phyloP scores from a whole-genome alignment of 352 stramenopile genomes.

The Pythium biforme region DNA sequence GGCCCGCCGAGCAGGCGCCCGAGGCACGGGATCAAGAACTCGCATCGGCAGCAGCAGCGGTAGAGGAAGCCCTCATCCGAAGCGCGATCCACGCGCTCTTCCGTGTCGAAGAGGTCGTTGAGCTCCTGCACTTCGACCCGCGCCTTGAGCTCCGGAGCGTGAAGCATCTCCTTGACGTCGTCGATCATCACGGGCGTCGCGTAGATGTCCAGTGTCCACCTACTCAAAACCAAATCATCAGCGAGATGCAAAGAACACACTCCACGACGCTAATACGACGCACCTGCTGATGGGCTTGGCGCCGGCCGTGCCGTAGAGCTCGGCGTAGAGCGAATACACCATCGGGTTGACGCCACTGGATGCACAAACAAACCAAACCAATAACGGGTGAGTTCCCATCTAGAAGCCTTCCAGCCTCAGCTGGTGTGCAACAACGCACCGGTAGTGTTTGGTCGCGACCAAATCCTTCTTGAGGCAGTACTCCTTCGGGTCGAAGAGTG shows the following conservation, averaged over 20 bases:
- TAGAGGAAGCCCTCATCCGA: conserved; percentile 58
- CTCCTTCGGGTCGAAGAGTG: conserved; percentile 70
- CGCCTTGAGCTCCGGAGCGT: conserved; percentile 54
- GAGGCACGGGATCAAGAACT: conserved; percentile 73
- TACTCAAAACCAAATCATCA: not conserved
- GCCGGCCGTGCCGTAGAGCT: conserved; percentile 67
- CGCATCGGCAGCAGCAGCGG: conserved; percentile 70
- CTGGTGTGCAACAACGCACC: too few relatives aligned
- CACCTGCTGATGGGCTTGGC: conserved; percentile 61
- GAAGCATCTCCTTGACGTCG: conserved; percentile 74
- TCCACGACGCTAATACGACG: not conserved
- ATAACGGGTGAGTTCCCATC: not conserved
- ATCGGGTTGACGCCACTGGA: conserved; percentile 66
- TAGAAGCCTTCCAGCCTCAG: too few relatives aligned
- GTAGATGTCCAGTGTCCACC: conserved; percentile 80
- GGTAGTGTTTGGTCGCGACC: conserved; percentile 66
- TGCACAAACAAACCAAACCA: not conserved
- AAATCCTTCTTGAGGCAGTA: conserved; percentile 63
- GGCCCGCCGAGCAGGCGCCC: conserved; percentile 60
- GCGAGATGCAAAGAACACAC: not conserved
- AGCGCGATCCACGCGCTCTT: conserved; percentile 24
- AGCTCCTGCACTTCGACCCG: conserved; percentile 62
- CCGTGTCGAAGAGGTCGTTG: conserved; percentile 50
- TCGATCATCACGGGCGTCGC: conserved; percentile 75
- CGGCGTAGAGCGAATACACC: conserved; percentile 72